These are phyloP conservation scores for Beauveria asiatica DNA, from an alignment of 2,329 filamentous ascomycete genomes.

Conservation along the genomic window DNA sequence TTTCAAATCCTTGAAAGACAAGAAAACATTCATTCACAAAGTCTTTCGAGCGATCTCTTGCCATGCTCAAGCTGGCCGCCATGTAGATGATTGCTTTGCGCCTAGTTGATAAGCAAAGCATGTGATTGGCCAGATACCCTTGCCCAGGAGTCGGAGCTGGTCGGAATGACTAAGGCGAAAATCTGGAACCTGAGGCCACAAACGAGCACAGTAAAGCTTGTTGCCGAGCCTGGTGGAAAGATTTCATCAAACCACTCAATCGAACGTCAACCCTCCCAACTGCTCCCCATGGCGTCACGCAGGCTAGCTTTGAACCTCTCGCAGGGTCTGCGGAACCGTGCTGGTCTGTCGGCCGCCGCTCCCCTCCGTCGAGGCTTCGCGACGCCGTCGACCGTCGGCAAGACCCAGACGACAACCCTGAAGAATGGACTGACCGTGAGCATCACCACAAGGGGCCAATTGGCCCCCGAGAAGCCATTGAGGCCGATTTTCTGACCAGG, in stretches of 20 bases:
- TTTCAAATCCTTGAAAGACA: background rate
- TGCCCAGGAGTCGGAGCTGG: conserved; percentile 30
- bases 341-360: conserved; percentile 70
- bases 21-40: background rate
- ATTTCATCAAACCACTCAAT: conserved; percentile 51
- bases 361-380: conserved; percentile 81
- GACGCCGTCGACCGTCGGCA: conserved; percentile 70
- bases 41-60: background rate
- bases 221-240: conserved; percentile 36
- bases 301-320: conserved; percentile 93
- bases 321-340: conserved; percentile 79
- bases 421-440: conserved; percentile 93
- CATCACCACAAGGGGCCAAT: conserved; percentile 28
- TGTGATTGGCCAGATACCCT: conserved; percentile 26
- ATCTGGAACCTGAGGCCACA: conserved; percentile 36
- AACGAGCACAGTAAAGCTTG: conserved; percentile 37
- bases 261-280: conserved; percentile 39
- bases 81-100: background rate
- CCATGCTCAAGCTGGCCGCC: background rate
- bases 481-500: conserved; percentile 20
- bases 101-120: conserved; percentile 7
- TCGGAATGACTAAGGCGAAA: conserved; percentile 32
- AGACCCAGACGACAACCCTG: conserved; percentile 92
- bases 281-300: conserved; percentile 80
- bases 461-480: conserved; percentile 21